Evolutionary conservation across 2,329 filamentous ascomycete species (phyloP), one percentile per base, ranked within the genome.

Genomic region (Penicillium sp.): DNA sequence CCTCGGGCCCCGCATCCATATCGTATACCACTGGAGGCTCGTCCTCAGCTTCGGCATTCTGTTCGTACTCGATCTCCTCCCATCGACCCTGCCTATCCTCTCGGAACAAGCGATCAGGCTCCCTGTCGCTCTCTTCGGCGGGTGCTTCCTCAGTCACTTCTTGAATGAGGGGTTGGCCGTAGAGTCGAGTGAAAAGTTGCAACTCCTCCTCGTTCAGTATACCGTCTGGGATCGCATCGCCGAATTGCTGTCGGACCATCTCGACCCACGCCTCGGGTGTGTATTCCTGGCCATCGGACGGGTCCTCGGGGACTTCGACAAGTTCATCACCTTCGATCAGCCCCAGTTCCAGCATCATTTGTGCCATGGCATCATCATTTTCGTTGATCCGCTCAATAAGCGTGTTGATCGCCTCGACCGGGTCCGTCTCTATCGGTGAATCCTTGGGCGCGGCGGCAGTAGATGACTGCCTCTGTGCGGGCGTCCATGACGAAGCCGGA

Each of bases 111-210:
- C 57, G 56, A 49, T 68, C 61, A 9, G 55, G 39, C n/a, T 66
- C 56, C 33, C 66, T 60, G 7, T 68, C 61, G 7, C 55, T 59
- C 29, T 66, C 62, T 11, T 58, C 63, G 12, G 62, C 57, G 6
- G 48, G 6, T 28, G 28, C 13, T 33, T 59, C 57, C 9, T 65
- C 55, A 2, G 60, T 43, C 5, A 65, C 59, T 35, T 67, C 51
- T 4, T 60, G 48, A 7, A 63, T 44, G 1, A 87, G 65, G 2
- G 90, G 88, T 32, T 83, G 76, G 1, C 90, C 91, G 65, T 93
- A 96, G 12, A 95, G 71, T 54, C 89, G 78, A 62, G 86, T 82
- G 67, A 95, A 95, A 1, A 95, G 72, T 41, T 72, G 73, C 60
- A 85, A 83, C 66, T 95, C 90, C 45, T 85, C 79, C 1, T 77